Conservation (phyloP, 306 rosid species). For the Nissolia schottii region DNA sequence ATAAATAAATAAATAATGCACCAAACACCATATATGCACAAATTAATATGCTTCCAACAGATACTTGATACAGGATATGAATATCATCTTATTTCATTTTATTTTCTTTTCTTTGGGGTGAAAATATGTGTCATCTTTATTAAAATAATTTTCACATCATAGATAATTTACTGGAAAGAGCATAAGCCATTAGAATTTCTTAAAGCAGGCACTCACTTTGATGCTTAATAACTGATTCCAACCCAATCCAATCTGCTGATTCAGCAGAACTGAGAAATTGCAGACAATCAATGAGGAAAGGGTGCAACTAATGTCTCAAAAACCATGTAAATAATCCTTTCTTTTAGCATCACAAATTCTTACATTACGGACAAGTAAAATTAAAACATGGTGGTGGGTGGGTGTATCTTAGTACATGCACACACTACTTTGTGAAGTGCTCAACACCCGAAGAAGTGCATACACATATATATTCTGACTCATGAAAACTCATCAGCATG, state of each 20-base stretch:
- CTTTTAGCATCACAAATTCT: background rate
- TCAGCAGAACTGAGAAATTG: slow-evolving; percentile 21
- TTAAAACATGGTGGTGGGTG: no score
- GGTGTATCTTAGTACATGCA: background rate
- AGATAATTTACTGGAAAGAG: background rate
- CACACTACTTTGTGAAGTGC: background rate
- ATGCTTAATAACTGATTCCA: background rate
- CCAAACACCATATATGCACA: slow-evolving; percentile 5
- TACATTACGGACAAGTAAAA: no score
- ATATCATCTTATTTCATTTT: background rate
- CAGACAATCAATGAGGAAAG: slow-evolving; percentile 8
- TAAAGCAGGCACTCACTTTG: background rate
- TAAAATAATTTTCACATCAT: background rate
- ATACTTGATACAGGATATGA: background rate
- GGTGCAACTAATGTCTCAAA: slow-evolving; percentile 2
- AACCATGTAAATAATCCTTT: background rate
- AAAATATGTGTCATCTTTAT: no score
- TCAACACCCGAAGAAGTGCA: background rate
- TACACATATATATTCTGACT: background rate
- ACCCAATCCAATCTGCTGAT: background rate
- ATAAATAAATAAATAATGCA: background rate
- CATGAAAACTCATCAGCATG: background rate
- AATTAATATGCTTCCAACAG: slow-evolving; percentile 10
- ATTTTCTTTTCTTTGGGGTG: no score
- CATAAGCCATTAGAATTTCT: background rate